Conservation (phyloP, 2,329 filamentous ascomycete genomes). For the Hypomyces rosellus region DNA sequence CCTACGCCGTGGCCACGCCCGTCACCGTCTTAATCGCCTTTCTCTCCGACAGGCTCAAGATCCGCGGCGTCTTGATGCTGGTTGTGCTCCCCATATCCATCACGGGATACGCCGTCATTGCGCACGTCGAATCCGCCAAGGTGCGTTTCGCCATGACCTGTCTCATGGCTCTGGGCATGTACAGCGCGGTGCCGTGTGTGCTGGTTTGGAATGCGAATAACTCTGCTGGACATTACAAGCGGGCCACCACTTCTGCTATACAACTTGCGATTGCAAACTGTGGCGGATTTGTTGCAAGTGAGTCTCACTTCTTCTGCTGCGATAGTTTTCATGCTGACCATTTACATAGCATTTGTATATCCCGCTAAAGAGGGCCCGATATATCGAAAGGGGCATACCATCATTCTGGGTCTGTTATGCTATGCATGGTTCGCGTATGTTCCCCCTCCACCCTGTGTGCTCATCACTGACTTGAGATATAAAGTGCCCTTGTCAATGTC, state of each 20-base stretch:
- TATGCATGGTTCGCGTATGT: slow-evolving; percentile 59
- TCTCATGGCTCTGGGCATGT: slow-evolving; percentile 60
- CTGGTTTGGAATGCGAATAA: slow-evolving; percentile 64
- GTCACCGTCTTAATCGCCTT: slow-evolving; percentile 51
- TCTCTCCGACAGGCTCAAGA: slow-evolving; percentile 52
- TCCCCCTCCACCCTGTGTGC: slow-evolving; percentile 12
- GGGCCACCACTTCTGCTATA: slow-evolving; percentile 59
- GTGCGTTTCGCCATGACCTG: slow-evolving; percentile 61
- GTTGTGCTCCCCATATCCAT: slow-evolving; percentile 58
- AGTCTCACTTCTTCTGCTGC: slow-evolving; percentile 9
- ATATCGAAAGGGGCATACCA: slow-evolving; percentile 55
- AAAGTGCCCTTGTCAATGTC: slow-evolving; percentile 54
- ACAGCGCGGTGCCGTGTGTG: slow-evolving; percentile 55
- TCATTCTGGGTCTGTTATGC: slow-evolving; percentile 53
- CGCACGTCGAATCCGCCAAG: slow-evolving; percentile 43
- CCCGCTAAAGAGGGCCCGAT: slow-evolving; percentile 48
- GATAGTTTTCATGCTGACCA: background rate
- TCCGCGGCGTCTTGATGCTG: slow-evolving; percentile 57
- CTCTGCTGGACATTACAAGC: slow-evolving; percentile 62
- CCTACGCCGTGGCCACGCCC: slow-evolving; percentile 54
- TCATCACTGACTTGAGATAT: background rate
- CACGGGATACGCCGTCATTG: slow-evolving; percentile 58
- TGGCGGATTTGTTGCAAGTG: slow-evolving; percentile 59
- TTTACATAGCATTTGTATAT: slow-evolving; percentile 50
- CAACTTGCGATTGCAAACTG: slow-evolving; percentile 62